Conservation (phyloP, 2,329 filamentous ascomycete genomes). For the Aspergillus costaricaensis region DNA sequence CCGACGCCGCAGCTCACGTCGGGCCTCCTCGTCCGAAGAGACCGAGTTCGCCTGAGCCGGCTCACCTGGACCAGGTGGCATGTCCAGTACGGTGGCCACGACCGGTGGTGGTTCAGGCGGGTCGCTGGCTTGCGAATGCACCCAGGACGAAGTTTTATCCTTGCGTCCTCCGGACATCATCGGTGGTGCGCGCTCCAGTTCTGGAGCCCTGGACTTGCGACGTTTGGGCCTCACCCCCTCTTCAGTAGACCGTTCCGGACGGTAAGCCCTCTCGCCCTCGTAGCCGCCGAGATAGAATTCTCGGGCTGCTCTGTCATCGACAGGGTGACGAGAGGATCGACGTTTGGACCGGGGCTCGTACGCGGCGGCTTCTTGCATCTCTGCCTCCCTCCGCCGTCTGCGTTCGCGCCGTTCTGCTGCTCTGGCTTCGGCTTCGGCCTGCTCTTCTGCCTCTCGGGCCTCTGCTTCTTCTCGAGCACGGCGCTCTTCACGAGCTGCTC, state of each 20-base stretch:
- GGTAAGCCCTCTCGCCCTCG: conserved; percentile 29
- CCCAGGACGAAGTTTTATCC: conserved; percentile 54
- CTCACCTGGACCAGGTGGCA: conserved; percentile 34
- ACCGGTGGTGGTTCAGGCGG: conserved; percentile 51
- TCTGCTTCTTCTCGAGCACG: conserved; percentile 52
- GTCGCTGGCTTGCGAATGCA: conserved; percentile 50
- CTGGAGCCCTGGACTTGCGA: conserved; percentile 37
- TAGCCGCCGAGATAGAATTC: conserved; percentile 31
- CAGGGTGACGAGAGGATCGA: conserved; percentile 31
- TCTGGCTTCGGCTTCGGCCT: conserved; percentile 37
- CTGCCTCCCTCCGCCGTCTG: conserved; percentile 38
- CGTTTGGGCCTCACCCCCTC: conserved; percentile 34
- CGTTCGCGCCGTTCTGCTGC: conserved; percentile 45
- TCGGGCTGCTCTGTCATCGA: conserved; percentile 30
- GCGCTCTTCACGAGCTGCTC: conserved; percentile 38
- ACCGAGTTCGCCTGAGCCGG: conserved; percentile 37
- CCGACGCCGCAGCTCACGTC: conserved; percentile 40
- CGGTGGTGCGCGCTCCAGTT: conserved; percentile 27
- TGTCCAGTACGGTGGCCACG: conserved; percentile 49
- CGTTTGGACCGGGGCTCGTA: conserved; percentile 34
- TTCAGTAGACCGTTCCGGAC: conserved; percentile 37
- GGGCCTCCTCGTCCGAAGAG: conserved; percentile 47
- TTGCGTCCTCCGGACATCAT: conserved; percentile 41
- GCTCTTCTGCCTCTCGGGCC: conserved; percentile 58
- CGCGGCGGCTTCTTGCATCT: conserved; percentile 28